Base-by-base conservation (phyloP, 371 early-diverging fungal genomes). In the Saksenaea vasiformis region DNA sequence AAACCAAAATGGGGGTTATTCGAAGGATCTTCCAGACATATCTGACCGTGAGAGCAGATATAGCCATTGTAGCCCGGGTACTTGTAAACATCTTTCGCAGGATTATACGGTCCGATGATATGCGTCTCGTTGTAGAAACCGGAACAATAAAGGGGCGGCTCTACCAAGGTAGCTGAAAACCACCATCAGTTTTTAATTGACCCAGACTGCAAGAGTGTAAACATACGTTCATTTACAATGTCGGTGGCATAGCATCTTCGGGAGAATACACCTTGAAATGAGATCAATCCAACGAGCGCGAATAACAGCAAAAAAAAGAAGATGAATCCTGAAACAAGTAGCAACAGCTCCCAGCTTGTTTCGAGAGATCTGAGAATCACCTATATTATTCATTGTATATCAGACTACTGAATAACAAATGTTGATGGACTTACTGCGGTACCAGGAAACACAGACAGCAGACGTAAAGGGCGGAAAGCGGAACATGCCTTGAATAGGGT, bases 401-500 rank as follows among this genome's bases (percentile, higher is more conserved):
- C 10, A 47, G 19, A 54, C 43, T 27, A 62, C 26, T 19, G 26
- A 17, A 60, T 22, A 37, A 54, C 5, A 43, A 43, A 53, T 9
- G 22, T 7, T 26, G 14, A 24, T 14, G 1, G 9, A 69, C 78
- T 71, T 80, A 84, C 87, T 2, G 85, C 82, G 26, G 85, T 86
- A 47, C 87, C 87, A 1, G 78, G 82, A 10, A 85, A 68, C 17
- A 85, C 54, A 0, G 75, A 76, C 31, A 84, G 53, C 2, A 86
- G 67, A 14, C 84, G 81, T 51, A 86, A 67, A 3, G 86, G 86
- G n/a, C 85, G 66, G 3, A 76, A 36, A 8, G 85, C 76, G 19
- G 78, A 78, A 17, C 85, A 44, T 13, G 84, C 76, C 24, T 86
- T 86, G 64, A 86, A 86, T 0, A 86, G 36, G n/a, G 85, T 83